Conservation (phyloP, 2,329 filamentous ascomycete genomes). For the Arachnomyces sp. region DNA sequence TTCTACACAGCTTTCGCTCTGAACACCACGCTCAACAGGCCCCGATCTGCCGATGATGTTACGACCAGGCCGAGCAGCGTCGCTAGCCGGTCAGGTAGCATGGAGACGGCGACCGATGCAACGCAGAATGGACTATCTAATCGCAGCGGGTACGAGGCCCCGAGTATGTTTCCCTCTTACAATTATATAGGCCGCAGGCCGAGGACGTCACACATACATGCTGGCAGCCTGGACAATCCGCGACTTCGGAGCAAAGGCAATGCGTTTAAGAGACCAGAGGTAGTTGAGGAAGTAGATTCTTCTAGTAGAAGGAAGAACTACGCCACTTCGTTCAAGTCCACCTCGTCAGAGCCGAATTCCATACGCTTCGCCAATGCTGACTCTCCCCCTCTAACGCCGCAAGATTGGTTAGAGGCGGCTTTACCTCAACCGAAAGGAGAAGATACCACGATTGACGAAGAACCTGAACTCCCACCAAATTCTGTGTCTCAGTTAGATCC, state of each 20-base stretch:
- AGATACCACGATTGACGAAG: not conserved
- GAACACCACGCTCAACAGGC: slow-evolving; percentile 19
- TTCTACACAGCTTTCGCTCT: slow-evolving; percentile 12
- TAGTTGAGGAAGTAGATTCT: slow-evolving; percentile 15
- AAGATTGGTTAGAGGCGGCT: slow-evolving; percentile 37
- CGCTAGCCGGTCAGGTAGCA: slow-evolving; percentile 21
- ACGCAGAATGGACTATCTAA: slow-evolving; percentile 18
- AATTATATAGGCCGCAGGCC: slow-evolving; percentile 18
- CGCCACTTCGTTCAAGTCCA: slow-evolving; percentile 14
- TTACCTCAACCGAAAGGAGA: slow-evolving; percentile 17
- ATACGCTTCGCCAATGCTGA: slow-evolving; percentile 11
- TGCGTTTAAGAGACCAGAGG: slow-evolving; percentile 16
- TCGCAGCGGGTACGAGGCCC: slow-evolving; percentile 17
- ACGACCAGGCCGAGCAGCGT: slow-evolving; percentile 24
- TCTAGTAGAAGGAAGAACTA: slow-evolving; percentile 18
- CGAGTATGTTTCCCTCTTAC: slow-evolving; percentile 24
- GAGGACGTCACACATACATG: slow-evolving; percentile 20
- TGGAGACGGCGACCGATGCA: slow-evolving; percentile 25
- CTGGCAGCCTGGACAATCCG: slow-evolving; percentile 18
- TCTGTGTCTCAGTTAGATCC: not conserved
- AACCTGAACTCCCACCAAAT: slow-evolving; percentile 2
- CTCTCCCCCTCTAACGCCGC: slow-evolving; percentile 30
- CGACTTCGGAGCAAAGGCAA: slow-evolving; percentile 16
- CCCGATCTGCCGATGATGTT: slow-evolving; percentile 29
- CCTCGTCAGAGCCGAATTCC: slow-evolving; percentile 9